phyloP scores from a whole-genome alignment of 148 eudicot species.

The Mesembryanthemum crystallinum region DNA sequence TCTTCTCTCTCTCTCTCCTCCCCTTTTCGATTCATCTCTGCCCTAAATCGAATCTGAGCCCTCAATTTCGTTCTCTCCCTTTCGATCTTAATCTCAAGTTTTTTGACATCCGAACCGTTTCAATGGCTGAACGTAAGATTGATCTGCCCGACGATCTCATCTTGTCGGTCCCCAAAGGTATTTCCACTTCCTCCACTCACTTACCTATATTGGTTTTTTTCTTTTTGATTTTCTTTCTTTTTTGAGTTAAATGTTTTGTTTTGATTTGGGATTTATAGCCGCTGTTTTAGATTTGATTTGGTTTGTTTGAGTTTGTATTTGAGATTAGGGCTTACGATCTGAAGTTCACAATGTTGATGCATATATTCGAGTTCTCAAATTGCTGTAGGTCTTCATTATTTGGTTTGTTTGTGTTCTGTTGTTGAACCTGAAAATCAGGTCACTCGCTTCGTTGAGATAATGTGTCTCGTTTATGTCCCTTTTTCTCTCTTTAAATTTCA shows the following conservation, averaged over 20 bases:
- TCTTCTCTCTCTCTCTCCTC: neutral
- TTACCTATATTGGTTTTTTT: neutral
- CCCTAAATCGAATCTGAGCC: constrained; percentile 9
- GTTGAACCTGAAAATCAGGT: neutral
- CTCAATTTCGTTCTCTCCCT: neutral
- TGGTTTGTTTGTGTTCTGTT: neutral
- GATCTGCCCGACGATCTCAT: constrained; percentile 76
- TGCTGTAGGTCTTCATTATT: too few species aligned
- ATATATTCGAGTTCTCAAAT: neutral
- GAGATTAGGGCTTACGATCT: constrained; percentile 34
- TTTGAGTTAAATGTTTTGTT: neutral
- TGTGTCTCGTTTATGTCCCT: neutral
- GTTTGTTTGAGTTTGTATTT: neutral
- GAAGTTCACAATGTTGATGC: neutral
- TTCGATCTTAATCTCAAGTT: constrained; percentile 24
- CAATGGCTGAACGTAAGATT: constrained; percentile 57
- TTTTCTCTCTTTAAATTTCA: too few species aligned
- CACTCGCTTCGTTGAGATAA: neutral
- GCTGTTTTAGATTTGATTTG: constrained; percentile 2
- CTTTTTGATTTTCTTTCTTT: neutral
- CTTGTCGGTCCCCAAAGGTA: constrained; percentile 44
- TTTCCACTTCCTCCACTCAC: neutral
- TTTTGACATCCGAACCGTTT: constrained; percentile 1
- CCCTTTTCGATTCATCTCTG: too few species aligned
- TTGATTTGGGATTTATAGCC: neutral